phyloP scores from a whole-genome alignment of 768 basidiomycete species.

The Pleurotus pulmonarius region DNA sequence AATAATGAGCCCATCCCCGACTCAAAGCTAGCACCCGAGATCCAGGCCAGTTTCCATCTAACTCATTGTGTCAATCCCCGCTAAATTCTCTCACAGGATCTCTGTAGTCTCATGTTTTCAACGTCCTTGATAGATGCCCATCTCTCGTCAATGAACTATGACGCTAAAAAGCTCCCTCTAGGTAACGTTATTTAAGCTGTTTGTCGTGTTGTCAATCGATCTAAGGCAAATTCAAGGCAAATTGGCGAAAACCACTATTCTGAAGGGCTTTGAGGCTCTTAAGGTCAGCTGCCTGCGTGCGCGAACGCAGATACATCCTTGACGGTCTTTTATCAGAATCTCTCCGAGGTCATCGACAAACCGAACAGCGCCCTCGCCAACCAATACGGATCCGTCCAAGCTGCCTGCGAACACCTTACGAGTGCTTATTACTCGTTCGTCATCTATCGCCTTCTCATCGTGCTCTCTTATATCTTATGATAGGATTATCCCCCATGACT shows the following conservation, averaged over 20 bases:
- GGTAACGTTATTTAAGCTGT: slow-evolving; percentile 26
- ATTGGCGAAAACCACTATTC: slow-evolving; percentile 56
- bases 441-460: not conserved
- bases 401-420: slow-evolving; percentile 45
- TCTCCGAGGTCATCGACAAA: slow-evolving; percentile 49
- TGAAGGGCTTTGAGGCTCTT: slow-evolving; percentile 54
- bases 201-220: too few relatives aligned
- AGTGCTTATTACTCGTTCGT: slow-evolving; percentile 55
- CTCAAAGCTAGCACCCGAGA: slow-evolving; percentile 36
- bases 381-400: slow-evolving; percentile 29
- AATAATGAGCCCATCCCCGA: slow-evolving; percentile 40
- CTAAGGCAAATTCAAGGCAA: slow-evolving; percentile 36
- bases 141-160: slow-evolving; percentile 62
- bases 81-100: slow-evolving; percentile 21
- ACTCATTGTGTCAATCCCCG: not conserved
- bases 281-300: slow-evolving; percentile 31
- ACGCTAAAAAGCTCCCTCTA: slow-evolving; percentile 60
- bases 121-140: slow-evolving; percentile 51
- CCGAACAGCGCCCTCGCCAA: slow-evolving; percentile 36
- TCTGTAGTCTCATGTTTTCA: slow-evolving; percentile 52
- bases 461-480: not conserved
- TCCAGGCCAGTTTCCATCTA: slow-evolving; percentile 32
- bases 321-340: slow-evolving; percentile 24
- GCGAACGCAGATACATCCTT: not conserved
- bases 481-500: slow-evolving; percentile 62